Base-by-base conservation (phyloP, 2,329 filamentous ascomycete genomes). In the Dryadomyces quercus-mongolicae region DNA sequence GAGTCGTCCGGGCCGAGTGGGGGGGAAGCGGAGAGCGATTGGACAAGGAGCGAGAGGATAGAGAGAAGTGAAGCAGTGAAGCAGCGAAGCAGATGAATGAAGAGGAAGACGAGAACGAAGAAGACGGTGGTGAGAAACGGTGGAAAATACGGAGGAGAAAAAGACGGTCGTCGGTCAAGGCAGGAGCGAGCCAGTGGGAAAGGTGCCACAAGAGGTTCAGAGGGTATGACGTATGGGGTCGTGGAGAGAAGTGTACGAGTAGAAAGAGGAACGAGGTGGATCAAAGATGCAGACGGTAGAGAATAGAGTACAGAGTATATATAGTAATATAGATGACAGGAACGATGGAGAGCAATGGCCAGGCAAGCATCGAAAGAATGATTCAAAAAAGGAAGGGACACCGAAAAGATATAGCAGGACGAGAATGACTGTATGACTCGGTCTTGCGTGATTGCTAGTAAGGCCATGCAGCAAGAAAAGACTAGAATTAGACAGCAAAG, bases 361-460 rank as follows among this genome's bases (percentile, higher is more conserved):
- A 31, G 25, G 25, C 25, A 31, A 31, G 25, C 25, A 40, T 40
- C 15, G 36, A 40, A 38, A 7, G 36, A 9, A 40, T 40, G 36
- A 40, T 40, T 40, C 36, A 40, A 16, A 38, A 38, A 40, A 12
- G 36, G 36, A 12, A 8, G 36, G 36, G 42, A 40, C 38, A 36
- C 22, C 13, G 40, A 45, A 31, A 52, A 52, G 25, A 52, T 34
- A 52, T 34, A 43, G 18, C 16, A n/a, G 22, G 36, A n/a, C 20
- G 12, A 21, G 10, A 15, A 36, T 16, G n/a, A 22, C 36, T 40
- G 36, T 12, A 53, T 47, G 51, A 53, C 51, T 53, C 51, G 20
- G 16, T 47, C 51, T 53, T 53, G 51, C 51, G 51, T 53, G 51
- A 53, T 53, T 49, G 47, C 47, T 38, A 16, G 13, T 40, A 40